Evolutionary conservation across 805 yeast genomes (phyloP), one percentile per base, ranked within the genome.

Genomic region (Lipomyces japonicus): DNA sequence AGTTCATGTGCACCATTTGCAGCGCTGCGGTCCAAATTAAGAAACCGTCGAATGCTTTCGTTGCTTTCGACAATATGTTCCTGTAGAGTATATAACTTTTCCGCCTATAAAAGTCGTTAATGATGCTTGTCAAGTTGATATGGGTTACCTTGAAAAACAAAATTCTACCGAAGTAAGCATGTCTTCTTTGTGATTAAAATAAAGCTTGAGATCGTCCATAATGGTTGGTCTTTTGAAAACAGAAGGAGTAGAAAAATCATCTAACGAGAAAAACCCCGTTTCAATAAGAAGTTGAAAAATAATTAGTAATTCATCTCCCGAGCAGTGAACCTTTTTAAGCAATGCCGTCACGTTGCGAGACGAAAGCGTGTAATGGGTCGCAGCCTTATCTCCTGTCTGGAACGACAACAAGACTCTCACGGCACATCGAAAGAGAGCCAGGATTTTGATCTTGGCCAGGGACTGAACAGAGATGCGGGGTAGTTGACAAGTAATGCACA

Each of bases 401-500:
- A 34, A n/a, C n/a, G 32, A 6, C 48, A 48, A 45, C 19, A 50
- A 21, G 4, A 53, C 32, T 36, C 46, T 48, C 18, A 53, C 16
- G 18, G 57, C 48, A 31, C 54, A 50, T 23, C 57, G 36, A 39
- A 53, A 53, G 22, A 53, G 21, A 10, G 48, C 55, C 30, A 49
- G 39, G 16, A 19, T 23, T 10, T 36, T 19, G 24, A 52, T 38
- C 34, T 44, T 40, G 21, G 12, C 19, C 22, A 44, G 48, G 2
- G 35, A 12, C 40, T 38, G 18, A n/a, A 35, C 19, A 3, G 38
- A 18, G 16, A 25, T 7, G n/a, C 28, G 14, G 28, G 31, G 39
- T n/a, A 26, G 34, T 14, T 24, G n/a, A 42, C 59, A 55, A 4
- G 39, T 4, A 30, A 30, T 26, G 46, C 59, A 55, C 7, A 35